These are phyloP conservation scores for Colletotrichum kahawae DNA, from an alignment of 2,329 filamentous ascomycete species.

Conservation along the genomic window DNA sequence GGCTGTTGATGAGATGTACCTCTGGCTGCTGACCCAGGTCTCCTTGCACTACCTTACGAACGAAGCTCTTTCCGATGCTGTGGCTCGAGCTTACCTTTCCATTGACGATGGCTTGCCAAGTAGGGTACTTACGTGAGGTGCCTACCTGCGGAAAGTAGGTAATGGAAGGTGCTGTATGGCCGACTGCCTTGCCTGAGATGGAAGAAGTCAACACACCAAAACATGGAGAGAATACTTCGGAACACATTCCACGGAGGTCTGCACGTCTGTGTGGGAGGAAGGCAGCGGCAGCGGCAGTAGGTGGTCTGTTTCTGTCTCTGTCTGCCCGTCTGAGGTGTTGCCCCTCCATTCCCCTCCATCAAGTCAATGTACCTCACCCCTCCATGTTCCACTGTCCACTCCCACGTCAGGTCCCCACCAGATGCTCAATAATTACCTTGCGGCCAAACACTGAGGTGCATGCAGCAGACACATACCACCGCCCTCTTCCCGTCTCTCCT, in stretches of 20 bases:
- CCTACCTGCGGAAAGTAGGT: background rate
- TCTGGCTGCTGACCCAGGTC: background rate
- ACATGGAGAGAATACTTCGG: background rate
- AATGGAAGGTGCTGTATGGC: background rate
- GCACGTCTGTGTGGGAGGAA: background rate
- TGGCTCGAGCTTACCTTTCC: background rate
- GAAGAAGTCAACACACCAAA: background rate
- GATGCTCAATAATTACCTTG: constrained; percentile 22
- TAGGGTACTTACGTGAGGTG: background rate
- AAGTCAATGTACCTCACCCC: constrained; percentile 5
- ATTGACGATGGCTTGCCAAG: background rate
- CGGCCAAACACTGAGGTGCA: background rate
- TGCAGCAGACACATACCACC: constrained; percentile 21
- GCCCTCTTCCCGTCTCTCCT: constrained; percentile 2
- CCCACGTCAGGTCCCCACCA: constrained; percentile 23
- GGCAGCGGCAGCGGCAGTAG: constrained; percentile 3
- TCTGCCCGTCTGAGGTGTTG: background rate
- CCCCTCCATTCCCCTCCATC: background rate
- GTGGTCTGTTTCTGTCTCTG: background rate
- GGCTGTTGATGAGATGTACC: background rate
- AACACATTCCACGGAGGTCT: background rate
- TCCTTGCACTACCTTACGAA: background rate
- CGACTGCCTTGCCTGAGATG: background rate
- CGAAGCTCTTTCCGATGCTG: background rate
- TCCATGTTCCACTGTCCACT: constrained; percentile 15